Evolutionary conservation across 345 rosid species (phyloP).

Genomic region (Brassica carinata): DNA sequence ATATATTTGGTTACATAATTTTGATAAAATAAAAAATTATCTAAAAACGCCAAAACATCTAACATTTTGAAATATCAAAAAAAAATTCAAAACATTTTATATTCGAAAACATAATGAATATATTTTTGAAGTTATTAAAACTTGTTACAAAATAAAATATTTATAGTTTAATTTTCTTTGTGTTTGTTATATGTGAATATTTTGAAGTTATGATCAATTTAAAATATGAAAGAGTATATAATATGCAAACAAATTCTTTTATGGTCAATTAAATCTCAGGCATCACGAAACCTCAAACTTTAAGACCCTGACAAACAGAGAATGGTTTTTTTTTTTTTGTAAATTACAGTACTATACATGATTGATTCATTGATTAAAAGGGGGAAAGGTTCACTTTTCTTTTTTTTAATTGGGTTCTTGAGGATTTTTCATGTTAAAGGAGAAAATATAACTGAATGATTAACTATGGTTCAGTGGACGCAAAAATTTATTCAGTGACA

Average conservation of each 20-base stretch:
- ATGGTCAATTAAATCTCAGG: background rate
- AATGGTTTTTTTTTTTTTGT: background rate
- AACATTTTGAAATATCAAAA: too few species aligned
- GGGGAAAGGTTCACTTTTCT: conserved; percentile 18
- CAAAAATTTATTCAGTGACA: conserved; percentile 22
- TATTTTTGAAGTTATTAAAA: background rate
- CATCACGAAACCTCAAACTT: background rate
- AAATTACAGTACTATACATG: background rate
- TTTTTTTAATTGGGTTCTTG: conserved; percentile 1
- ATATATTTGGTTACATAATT: too few species aligned
- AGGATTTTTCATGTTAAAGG: conserved; percentile 19
- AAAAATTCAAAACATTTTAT: too few species aligned
- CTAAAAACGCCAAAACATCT: too few species aligned
- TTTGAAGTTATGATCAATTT: background rate
- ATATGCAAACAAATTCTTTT: background rate
- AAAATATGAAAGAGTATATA: background rate
- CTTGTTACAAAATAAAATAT: background rate
- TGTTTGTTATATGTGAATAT: background rate
- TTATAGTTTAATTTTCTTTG: background rate
- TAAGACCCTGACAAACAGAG: background rate
- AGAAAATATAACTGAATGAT: background rate
- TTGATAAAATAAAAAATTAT: too few species aligned
- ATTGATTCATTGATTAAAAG: conserved; percentile 34
- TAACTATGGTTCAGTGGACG: conserved; percentile 13
- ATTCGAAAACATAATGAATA: too few species aligned